Conservation (phyloP, 805 yeast species). For the Scheffersomyces amazonensis region DNA sequence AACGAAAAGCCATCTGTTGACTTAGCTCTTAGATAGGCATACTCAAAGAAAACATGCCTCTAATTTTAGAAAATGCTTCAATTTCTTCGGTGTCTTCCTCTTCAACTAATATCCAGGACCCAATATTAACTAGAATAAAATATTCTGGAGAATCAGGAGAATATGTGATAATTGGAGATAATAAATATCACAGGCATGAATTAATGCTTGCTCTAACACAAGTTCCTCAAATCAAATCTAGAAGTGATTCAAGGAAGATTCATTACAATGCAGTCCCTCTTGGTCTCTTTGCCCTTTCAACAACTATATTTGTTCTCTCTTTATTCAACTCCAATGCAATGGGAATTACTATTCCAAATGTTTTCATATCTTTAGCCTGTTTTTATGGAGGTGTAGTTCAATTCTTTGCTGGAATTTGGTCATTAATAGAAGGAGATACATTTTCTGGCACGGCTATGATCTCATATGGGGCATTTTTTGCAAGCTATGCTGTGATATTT, state of each 20-base stretch:
- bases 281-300: slow-evolving; percentile 59
- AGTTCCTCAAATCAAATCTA: slow-evolving; percentile 29
- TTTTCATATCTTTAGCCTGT: slow-evolving; percentile 55
- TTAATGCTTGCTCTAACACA: slow-evolving; percentile 39
- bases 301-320: slow-evolving; percentile 60
- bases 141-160: slow-evolving; percentile 29
- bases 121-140: not conserved
- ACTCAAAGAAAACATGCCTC: too few species aligned
- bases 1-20: too few species aligned
- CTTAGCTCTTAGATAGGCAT: too few species aligned
- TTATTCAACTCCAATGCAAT: slow-evolving; percentile 54
- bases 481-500: slow-evolving; percentile 58
- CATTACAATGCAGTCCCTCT: slow-evolving; percentile 68
- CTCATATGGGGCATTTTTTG: slow-evolving; percentile 71
- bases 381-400: slow-evolving; percentile 66
- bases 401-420: slow-evolving; percentile 65
- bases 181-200: slow-evolving; percentile 29
- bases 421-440: slow-evolving; percentile 58
- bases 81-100: not conserved
- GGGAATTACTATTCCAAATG: slow-evolving; percentile 49
- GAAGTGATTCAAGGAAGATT: slow-evolving; percentile 33
- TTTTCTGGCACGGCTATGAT: slow-evolving; percentile 65
- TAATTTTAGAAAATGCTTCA: too few species aligned
- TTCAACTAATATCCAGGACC: not conserved
- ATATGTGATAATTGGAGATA: slow-evolving; percentile 26